These are phyloP conservation scores for Fusarium torreyae DNA, from an alignment of 2,329 filamentous ascomycete species.

Conservation along the genomic window DNA sequence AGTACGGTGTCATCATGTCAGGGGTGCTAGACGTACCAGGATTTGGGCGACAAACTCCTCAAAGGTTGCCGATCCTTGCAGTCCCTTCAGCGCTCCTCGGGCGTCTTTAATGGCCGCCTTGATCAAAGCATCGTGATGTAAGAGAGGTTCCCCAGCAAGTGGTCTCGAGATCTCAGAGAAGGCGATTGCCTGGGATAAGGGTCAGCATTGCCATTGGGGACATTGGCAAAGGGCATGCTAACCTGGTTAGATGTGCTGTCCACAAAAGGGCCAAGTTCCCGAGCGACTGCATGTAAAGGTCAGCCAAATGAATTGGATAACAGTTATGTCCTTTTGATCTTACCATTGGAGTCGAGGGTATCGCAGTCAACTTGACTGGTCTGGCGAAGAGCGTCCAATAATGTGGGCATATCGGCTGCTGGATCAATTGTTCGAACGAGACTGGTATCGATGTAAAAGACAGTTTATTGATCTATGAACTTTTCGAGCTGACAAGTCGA, in stretches of 20 bases:
- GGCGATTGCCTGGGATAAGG: conserved; percentile 52
- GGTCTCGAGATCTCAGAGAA: conserved; percentile 52
- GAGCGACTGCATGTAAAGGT: conserved; percentile 49
- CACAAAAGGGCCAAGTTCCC: conserved; percentile 53
- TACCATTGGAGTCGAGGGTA: conserved; percentile 56
- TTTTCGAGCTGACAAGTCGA: conserved; percentile 1
- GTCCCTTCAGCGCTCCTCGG: conserved; percentile 24
- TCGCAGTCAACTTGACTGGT: conserved; percentile 55
- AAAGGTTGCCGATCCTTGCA: conserved; percentile 46
- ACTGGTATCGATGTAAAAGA: background rate
- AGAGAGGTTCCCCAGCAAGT: conserved; percentile 30
- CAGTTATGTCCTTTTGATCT: background rate
- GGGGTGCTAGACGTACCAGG: conserved; percentile 56
- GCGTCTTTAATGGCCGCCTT: conserved; percentile 49
- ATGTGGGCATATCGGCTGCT: conserved; percentile 43
- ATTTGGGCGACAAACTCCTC: conserved; percentile 70
- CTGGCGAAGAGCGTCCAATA: conserved; percentile 50
- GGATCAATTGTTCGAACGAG: background rate
- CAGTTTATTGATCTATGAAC: conserved; percentile 17
- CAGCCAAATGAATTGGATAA: conserved; percentile 1
- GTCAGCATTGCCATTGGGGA: background rate
- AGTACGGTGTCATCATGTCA: background rate
- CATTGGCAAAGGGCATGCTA: background rate
- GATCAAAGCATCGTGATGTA: conserved; percentile 52
- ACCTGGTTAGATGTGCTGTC: conserved; percentile 58